A percentile compares a stretch with the other conserved stretches of the same genome.
phyloP scores from a whole-genome alignment of 768 basidiomycete genomes.

The Mrakia gelida region DNA sequence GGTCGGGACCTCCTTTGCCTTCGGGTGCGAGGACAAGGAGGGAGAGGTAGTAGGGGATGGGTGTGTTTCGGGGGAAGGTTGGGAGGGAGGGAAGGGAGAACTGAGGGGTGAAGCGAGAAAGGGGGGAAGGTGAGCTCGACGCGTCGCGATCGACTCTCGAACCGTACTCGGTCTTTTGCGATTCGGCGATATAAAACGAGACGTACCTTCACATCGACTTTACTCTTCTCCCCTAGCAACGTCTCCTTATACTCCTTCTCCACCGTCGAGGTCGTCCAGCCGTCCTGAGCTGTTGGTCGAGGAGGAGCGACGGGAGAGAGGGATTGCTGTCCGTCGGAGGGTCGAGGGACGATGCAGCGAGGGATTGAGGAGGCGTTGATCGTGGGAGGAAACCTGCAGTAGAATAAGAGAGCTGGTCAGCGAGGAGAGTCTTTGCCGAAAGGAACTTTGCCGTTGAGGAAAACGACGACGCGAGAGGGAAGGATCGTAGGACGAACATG shows the following conservation, averaged over 20 bases:
- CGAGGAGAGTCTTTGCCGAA: too few relatives aligned
- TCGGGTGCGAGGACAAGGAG: neutral
- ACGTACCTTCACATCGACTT: neutral
- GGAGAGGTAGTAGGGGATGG: neutral
- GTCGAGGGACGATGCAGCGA: neutral
- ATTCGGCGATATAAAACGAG: too few relatives aligned
- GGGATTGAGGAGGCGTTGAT: neutral
- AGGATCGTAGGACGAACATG: neutral
- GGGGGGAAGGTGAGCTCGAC: neutral
- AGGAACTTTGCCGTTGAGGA: too few relatives aligned
- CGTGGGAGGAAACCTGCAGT: neutral
- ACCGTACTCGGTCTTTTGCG: too few relatives aligned
- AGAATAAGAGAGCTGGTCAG: too few relatives aligned
- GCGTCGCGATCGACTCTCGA: too few relatives aligned
- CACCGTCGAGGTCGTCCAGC: neutral
- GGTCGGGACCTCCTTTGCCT: too few relatives aligned
- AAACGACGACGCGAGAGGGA: too few relatives aligned
- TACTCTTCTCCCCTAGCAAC: neutral
- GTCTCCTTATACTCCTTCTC: neutral
- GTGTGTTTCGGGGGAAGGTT: neutral
- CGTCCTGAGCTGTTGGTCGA: neutral
- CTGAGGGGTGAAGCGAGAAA: neutral
- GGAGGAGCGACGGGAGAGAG: conserved; percentile 1
- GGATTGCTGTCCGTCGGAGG: neutral
- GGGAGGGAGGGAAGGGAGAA: neutral